Evolutionary conservation across 805 yeast species (phyloP).

Genomic region (Metschnikowia lunata): DNA sequence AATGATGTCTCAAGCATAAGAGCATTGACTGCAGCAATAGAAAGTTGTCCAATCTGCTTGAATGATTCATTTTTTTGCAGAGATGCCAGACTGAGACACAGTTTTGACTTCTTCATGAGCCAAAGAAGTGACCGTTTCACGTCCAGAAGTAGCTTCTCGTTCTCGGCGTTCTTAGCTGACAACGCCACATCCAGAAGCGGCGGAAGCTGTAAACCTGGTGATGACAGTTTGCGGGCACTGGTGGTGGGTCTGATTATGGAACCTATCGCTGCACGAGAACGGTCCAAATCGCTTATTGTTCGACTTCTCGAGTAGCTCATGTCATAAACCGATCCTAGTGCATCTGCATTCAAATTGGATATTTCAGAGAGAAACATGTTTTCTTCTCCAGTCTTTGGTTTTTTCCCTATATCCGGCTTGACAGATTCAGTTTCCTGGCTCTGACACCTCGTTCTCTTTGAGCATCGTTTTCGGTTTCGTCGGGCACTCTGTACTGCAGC

Average conservation of each 20-base stretch:
- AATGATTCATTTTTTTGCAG: constrained; percentile 36
- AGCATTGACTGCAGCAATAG: constrained; percentile 52
- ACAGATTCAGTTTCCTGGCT: constrained; percentile 50
- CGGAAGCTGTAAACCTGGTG: constrained; percentile 8
- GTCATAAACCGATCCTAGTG: constrained; percentile 31
- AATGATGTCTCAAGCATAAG: constrained; percentile 64
- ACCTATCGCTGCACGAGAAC: constrained; percentile 45
- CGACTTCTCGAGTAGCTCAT: constrained; percentile 30
- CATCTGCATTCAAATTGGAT: constrained; percentile 30
- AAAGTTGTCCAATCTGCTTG: constrained; percentile 51
- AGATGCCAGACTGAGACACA: constrained; percentile 49
- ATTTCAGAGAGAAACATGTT: constrained; percentile 32
- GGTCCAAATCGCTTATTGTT: constrained; percentile 29
- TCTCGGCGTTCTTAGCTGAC: constrained; percentile 4
- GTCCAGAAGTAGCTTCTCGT: constrained; percentile 9
- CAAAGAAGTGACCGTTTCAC: constrained; percentile 11
- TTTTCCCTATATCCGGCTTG: constrained; percentile 2
- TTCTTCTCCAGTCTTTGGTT: neutral
- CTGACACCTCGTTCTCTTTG: constrained; percentile 68
- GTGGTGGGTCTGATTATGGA: constrained; percentile 40
- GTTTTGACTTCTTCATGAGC: constrained; percentile 54
- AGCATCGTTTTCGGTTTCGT: constrained; percentile 67
- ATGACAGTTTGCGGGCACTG: constrained; percentile 3
- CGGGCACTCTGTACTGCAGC: constrained; percentile 94
- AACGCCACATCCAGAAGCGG: constrained; percentile 7